phyloP scores from a whole-genome alignment of 768 basidiomycete genomes.

The Candolleomyces eurysporus region DNA sequence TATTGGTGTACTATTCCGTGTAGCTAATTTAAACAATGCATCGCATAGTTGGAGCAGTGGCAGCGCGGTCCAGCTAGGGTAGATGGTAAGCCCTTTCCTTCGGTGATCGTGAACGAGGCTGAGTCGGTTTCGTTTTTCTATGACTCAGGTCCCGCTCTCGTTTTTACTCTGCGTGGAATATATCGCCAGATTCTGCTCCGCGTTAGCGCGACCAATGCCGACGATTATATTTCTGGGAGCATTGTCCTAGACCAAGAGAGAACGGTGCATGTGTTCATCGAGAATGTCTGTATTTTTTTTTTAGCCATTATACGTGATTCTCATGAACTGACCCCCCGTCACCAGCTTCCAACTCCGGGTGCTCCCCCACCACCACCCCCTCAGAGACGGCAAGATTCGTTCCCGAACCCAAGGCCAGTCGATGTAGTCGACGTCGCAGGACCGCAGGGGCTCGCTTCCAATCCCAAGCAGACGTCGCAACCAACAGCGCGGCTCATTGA shows the following conservation, averaged over 20 bases:
- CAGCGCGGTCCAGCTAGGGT: conserved; percentile 64
- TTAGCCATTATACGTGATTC: not conserved
- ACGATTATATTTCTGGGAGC: conserved; percentile 54
- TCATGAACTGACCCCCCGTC: not conserved
- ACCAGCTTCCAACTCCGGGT: conserved; percentile 35
- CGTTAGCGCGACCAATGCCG: conserved; percentile 49
- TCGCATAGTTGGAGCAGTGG: conserved; percentile 44
- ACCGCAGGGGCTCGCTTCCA: no score
- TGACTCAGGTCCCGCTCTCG: conserved; percentile 65
- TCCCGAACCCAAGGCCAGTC: not conserved
- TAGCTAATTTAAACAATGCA: not conserved
- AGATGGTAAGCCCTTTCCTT: conserved; percentile 48
- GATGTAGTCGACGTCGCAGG: no score
- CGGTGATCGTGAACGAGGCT: no score
- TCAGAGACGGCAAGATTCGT: not conserved
- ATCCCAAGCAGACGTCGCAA: no score
- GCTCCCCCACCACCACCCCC: conserved; percentile 14
- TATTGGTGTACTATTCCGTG: not conserved
- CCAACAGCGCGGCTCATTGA: no score
- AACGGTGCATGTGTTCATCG: conserved; percentile 58
- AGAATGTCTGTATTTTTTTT: conserved; percentile 41
- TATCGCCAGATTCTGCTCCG: conserved; percentile 70
- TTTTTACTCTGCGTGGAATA: conserved; percentile 63
- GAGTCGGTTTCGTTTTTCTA: not conserved
- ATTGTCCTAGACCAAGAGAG: conserved; percentile 51